These are phyloP conservation scores for Podospora sp. DNA, from an alignment of 495 filamentous ascomycete species.

Conservation along the genomic window DNA sequence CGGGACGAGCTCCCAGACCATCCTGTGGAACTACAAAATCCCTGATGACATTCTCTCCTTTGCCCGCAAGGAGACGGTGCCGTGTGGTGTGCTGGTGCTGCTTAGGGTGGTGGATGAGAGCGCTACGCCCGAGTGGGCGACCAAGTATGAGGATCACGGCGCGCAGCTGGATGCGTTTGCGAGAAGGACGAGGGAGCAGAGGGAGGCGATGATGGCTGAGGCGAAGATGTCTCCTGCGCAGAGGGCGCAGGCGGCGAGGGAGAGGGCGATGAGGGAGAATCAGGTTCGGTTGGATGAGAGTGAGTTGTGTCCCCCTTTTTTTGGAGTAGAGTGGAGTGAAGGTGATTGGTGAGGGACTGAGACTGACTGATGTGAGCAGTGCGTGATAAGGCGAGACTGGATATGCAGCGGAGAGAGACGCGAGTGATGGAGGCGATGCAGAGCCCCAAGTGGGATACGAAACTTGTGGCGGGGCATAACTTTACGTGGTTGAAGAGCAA, in stretches of 20 bases:
- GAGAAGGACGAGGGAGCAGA: constrained; percentile 41
- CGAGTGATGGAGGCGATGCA: constrained; percentile 57
- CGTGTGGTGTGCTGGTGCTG: constrained; percentile 64
- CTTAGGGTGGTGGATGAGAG: constrained; percentile 53
- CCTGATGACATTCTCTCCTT: constrained; percentile 56
- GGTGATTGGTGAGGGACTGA: no score
- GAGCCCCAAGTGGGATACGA: constrained; percentile 57
- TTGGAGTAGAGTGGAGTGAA: constrained; percentile 1
- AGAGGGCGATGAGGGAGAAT: constrained; percentile 41
- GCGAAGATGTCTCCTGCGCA: constrained; percentile 48
- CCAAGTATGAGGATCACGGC: constrained; percentile 43
- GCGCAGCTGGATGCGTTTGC: constrained; percentile 44
- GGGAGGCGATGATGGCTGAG: constrained; percentile 49
- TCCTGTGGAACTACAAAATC: constrained; percentile 65
- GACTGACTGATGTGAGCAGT: constrained; percentile 29
- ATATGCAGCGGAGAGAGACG: constrained; percentile 46
- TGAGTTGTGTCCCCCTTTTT: constrained; percentile 30
- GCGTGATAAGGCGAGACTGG: constrained; percentile 39
- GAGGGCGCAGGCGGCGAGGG: constrained; percentile 42
- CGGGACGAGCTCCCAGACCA: constrained; percentile 52
- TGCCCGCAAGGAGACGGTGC: constrained; percentile 55
- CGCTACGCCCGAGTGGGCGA: constrained; percentile 60
- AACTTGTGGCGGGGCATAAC: constrained; percentile 52
- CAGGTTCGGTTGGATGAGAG: constrained; percentile 45
- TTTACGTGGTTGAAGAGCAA: constrained; percentile 49